Evolutionary conservation across 73 alveolate species (phyloP).

Genomic region (Effrenium voratum): DNA sequence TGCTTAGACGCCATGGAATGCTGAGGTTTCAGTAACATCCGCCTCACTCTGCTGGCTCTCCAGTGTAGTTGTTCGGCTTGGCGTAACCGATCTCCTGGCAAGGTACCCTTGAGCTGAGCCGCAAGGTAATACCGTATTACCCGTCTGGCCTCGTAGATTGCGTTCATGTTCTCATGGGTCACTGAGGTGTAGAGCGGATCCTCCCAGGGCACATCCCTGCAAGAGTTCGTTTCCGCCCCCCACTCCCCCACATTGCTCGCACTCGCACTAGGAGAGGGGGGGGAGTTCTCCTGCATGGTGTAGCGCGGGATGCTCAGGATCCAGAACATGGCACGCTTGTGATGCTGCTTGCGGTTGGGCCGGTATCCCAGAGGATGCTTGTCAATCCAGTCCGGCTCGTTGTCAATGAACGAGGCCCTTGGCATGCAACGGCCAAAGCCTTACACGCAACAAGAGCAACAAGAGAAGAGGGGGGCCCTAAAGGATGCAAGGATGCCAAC

Average conservation of each 20-base stretch:
- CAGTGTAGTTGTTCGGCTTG: conserved; percentile 67
- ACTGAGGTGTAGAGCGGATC: conserved; percentile 83
- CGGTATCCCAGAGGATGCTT: conserved; percentile 87
- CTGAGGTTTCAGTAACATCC: too few species aligned
- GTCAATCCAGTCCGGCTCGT: conserved; percentile 92
- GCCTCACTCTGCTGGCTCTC: too few species aligned
- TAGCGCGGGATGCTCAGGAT: conserved; percentile 87
- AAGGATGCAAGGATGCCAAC: too few species aligned
- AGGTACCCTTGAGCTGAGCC: not conserved
- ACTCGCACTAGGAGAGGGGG: too few species aligned
- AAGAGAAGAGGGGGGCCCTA: too few species aligned
- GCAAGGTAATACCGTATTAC: too few species aligned
- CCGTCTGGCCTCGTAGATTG: conserved; percentile 65
- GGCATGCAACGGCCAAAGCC: too few species aligned
- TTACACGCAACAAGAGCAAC: too few species aligned
- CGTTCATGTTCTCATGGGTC: conserved; percentile 83
- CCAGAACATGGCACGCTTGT: conserved; percentile 86
- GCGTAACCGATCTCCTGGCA: conserved; percentile 59
- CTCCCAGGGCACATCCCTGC: not conserved
- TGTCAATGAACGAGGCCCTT: conserved; percentile 69
- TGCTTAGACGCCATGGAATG: too few species aligned
- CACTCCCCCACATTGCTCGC: not conserved
- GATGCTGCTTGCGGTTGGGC: conserved; percentile 77
- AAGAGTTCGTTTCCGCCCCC: too few species aligned
- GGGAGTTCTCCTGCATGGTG: conserved; percentile 62